A percentile compares a stretch with the other conserved stretches of the same genome.
These are phyloP conservation scores for Amanita fuliginea DNA, from an alignment of 768 basidiomycete genomes.

Conservation along the genomic window DNA sequence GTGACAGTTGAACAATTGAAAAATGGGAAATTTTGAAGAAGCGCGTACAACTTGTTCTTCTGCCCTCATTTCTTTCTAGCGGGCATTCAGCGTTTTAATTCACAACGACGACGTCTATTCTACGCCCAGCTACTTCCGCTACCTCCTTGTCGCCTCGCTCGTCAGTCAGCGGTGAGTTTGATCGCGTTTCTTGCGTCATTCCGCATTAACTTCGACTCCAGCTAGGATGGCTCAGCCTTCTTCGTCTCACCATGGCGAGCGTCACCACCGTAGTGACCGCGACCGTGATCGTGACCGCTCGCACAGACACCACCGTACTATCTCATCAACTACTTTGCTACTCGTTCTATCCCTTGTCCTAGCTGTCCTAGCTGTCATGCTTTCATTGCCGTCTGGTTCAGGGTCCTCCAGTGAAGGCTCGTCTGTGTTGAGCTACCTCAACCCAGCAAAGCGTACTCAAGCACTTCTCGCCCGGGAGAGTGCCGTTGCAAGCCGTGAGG, in stretches of 20 bases:
- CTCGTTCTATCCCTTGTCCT: conserved; percentile 79
- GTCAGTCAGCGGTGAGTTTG: conserved; percentile 35
- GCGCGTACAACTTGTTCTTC: conserved; percentile 16
- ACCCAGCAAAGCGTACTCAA: conserved; percentile 77
- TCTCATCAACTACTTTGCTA: conserved; percentile 82
- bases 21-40: conserved; percentile 24
- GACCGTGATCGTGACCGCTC: conserved; percentile 46
- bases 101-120: conserved; percentile 51
- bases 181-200: conserved; percentile 5
- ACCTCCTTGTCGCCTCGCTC: conserved; percentile 71
- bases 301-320: conserved; percentile 74
- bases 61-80: conserved; percentile 7
- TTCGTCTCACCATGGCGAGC: conserved; percentile 68
- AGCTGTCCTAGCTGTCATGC: conserved; percentile 85
- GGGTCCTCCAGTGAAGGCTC: conserved; percentile 25
- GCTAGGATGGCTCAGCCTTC: conserved; percentile 86
- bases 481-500: conserved; percentile 72
- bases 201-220: conserved; percentile 20
- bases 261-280: conserved; percentile 37
- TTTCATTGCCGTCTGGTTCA: conserved; percentile 64
- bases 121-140: conserved; percentile 39
- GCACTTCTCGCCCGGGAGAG: conserved; percentile 72
- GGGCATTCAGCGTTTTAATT: conserved; percentile 14
- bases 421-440: conserved; percentile 58
- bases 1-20: conserved; percentile 37